Evolutionary conservation across 225 moss, liverwort and hornwort species (phyloP).

Genomic region (Takakia lepidozioides): DNA sequence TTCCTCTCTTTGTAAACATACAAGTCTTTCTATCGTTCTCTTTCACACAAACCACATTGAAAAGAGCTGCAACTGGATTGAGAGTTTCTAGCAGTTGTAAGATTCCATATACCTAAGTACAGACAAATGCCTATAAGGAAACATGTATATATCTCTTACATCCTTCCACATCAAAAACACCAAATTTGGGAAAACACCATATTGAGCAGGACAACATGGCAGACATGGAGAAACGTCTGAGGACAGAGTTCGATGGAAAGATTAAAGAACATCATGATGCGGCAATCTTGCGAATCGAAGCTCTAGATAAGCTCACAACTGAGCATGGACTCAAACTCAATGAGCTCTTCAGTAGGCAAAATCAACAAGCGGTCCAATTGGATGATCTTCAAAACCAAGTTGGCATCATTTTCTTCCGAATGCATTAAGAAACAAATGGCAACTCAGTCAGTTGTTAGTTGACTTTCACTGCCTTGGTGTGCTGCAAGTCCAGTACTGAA

Average conservation of each 20-base stretch:
- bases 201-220: conserved; percentile 18
- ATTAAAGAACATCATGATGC: conserved; percentile 32
- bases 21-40: no score
- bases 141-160: no score
- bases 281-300: conserved; percentile 30
- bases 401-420: conserved; percentile 38
- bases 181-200: neutral
- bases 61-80: no score
- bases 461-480: no score
- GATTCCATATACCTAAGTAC: no score
- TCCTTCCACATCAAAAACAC: no score
- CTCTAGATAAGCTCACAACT: conserved; percentile 35
- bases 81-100: no score
- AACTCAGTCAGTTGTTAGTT: no score
- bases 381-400: conserved; percentile 55
- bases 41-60: no score
- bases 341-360: conserved; percentile 21
- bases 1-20: no score
- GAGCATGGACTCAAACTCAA: conserved; percentile 29
- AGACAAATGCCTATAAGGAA: neutral
- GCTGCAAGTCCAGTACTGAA: no score
- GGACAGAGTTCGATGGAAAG: conserved; percentile 40
- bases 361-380: conserved; percentile 36
- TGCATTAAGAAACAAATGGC: no score
- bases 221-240: conserved; percentile 19